Base-by-base conservation (phyloP, 176 grass and related monocot genomes). In the Secale cereale region DNA sequence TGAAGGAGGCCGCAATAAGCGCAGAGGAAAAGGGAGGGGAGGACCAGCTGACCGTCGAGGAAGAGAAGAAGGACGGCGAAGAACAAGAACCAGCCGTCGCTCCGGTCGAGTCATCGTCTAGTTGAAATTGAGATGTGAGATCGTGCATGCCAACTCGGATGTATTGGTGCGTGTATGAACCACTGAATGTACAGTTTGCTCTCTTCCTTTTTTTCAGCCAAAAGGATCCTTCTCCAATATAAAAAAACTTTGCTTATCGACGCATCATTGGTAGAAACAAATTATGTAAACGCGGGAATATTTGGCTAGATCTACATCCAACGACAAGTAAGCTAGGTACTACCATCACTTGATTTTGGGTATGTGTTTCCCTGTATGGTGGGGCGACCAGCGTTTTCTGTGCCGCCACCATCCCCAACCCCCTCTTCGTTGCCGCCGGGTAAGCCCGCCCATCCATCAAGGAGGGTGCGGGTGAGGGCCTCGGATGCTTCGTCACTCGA, bases 71-170 rank as follows among this genome's bases (percentile, higher is more conserved):
- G 2, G 28, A 29, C 17, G 36, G 82, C 33, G 66, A 36, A 3
- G 30, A 36, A 20, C 39, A 83, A 12, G 76, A 90, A 71, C 29
- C 48, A 59, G 22, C 45, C 59, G 10, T 70, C 5, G 12, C 36
- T 75, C 76, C 76, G 27, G 50, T 78, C 33, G 66, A 79, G 17
- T 68, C 80, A 1, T 12, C 80, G 0, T 73, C 43, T 59, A 79
- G 72, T 40, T 90, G 83, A 90, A 66, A 83, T 46, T 35, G 74
- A 60, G 46, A 83, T 13, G 66, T 78, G 64, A 3, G 20, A 41
- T 59, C 70, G 7, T 41, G 10, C 35, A 20, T 40, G 10, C 25
- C 65, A 82, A 62, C 78, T 57, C 56, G 74, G 76, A 86, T 81
- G 56, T 63, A 85, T 15, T 20, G 22, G 13, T 25, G 78, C 19